Evolutionary conservation across 345 rosid species (phyloP).

Genomic region (Melaleuca alternifolia): DNA sequence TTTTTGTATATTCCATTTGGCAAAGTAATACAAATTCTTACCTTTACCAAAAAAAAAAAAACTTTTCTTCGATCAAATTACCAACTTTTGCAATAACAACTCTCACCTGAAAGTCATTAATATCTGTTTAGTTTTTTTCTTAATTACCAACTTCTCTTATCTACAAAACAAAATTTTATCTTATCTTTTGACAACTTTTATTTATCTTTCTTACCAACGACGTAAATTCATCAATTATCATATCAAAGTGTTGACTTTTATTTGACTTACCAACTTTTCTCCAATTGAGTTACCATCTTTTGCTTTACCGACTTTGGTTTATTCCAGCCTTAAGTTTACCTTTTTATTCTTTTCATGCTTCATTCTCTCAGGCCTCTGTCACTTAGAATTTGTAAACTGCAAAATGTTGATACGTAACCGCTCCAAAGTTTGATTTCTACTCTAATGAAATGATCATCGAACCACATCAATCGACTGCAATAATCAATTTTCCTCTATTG

Average conservation of each 20-base stretch:
- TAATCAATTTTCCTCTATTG: too few species aligned
- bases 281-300: background rate
- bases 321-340: background rate
- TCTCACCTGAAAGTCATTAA: background rate
- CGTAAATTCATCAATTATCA: background rate
- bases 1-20: too few species aligned
- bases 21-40: too few species aligned
- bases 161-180: background rate
- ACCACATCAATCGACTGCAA: too few species aligned
- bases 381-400: background rate
- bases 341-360: background rate
- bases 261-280: background rate
- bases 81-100: background rate
- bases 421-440: background rate
- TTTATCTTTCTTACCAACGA: background rate
- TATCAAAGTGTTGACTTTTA: background rate
- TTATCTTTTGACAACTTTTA: background rate
- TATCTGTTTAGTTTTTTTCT: background rate
- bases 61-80: background rate
- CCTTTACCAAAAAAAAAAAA: too few species aligned
- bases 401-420: background rate
- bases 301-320: background rate
- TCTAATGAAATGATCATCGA: background rate
- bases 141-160: background rate
- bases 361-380: background rate